Percentiles rank a stretch among this genome's conserved stretches.
Evolutionary conservation across 2,329 filamentous ascomycete species (phyloP).

Genomic region (Cercospora sp.): DNA sequence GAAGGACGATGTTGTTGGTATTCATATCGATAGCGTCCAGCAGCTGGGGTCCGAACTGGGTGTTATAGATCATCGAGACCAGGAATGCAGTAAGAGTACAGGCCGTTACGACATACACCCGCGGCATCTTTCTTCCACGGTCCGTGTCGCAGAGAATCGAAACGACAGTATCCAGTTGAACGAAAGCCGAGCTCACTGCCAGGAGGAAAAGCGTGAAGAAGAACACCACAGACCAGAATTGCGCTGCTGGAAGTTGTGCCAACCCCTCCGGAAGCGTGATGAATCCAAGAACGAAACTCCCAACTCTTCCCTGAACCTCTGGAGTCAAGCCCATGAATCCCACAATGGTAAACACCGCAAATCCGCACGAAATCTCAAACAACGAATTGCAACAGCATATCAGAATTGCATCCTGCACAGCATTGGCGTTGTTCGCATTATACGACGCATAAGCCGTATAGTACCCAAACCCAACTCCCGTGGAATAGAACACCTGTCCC

Average conservation of each 20-base stretch:
- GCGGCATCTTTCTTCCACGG: conserved; percentile 6
- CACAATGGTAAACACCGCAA: conserved; percentile 57
- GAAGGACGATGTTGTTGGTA: conserved; percentile 57
- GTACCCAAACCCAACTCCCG: conserved; percentile 60
- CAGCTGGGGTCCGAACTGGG: conserved; percentile 58
- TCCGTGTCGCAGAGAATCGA: conserved; percentile 16
- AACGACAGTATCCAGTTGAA: conserved; percentile 59
- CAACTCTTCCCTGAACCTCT: conserved; percentile 48
- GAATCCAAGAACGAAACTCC: conserved; percentile 60
- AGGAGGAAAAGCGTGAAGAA: conserved; percentile 59
- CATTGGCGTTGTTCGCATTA: conserved; percentile 58
- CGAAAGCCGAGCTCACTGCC: conserved; percentile 48
- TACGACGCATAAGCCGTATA: conserved; percentile 62
- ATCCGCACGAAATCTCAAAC: conserved; percentile 56
- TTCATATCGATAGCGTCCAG: conserved; percentile 58
- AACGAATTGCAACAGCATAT: conserved; percentile 52
- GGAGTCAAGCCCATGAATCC: conserved; percentile 47
- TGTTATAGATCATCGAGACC: conserved; percentile 58
- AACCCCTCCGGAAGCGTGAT: conserved; percentile 59
- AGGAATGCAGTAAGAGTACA: conserved; percentile 55
- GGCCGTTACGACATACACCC: conserved; percentile 37
- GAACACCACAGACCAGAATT: conserved; percentile 59
- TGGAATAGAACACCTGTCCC: conserved; percentile 56
- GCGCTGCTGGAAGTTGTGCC: conserved; percentile 57
- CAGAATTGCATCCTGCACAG: conserved; percentile 55